Base-by-base conservation (phyloP, 805 yeast species). In the Lachancea mirantina region DNA sequence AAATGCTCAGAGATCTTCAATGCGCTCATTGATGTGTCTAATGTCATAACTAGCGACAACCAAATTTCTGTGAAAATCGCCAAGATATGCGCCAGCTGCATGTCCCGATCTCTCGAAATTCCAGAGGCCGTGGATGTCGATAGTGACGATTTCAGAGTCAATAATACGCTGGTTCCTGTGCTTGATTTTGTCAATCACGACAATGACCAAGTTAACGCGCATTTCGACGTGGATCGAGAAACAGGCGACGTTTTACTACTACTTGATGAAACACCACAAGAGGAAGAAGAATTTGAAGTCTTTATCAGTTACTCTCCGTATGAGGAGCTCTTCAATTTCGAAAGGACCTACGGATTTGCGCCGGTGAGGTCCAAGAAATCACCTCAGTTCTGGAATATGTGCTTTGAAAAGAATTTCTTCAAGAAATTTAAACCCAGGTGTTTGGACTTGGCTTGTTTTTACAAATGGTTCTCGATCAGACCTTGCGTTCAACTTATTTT, bases 111-210 rank as follows among this genome's bases (percentile, higher is more conserved):
- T 1, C 58, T 79, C 29, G 87, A 79, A 47, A 77, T 80, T 2
- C 88, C 89, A 0, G 59, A 63, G 46, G 55, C 45, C n/a, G 41
- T 42, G 1, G 43, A 43, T 6, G 36, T 22, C 7, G 37, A 32
- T 2, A 40, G 46, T 5, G 68, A 62, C 8, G 72, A 67, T 26
- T 76, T 61, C 40, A 45, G 52, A 4, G 70, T 70, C 4, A 68
- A 71, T 30, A 64, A 76, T 0, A 69, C 83, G 0, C 50, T 80
- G 34, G 83, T 79, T 1, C 87, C 89, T 1, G 39, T 76, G 1
- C 45, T 80, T 19, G 89, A 80, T 52, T 80, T 72, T 62, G 81
- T 70, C 5, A 80, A 80, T 49, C 89, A 80, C 49, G 56, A 60
- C 26, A 62, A 61, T 36, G 53, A 50, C 14, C 23, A 44, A 17